Evolutionary conservation across 2,329 filamentous ascomycete species (phyloP).

Genomic region (Colletotrichum siamense): DNA sequence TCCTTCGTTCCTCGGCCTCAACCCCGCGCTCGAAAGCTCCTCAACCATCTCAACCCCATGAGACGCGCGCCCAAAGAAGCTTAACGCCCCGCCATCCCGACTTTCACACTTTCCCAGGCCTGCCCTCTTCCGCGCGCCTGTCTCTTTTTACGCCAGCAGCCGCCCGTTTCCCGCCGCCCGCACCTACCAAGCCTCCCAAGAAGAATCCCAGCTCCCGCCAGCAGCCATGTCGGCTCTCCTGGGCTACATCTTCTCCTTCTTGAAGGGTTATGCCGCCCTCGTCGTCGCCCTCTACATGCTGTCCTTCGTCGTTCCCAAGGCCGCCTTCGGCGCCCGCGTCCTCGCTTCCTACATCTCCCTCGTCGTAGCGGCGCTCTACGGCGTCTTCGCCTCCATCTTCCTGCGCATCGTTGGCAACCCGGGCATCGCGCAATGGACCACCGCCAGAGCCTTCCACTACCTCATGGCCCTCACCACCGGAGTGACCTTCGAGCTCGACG

Average conservation of each 20-base stretch:
- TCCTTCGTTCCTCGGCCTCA: slow-evolving; percentile 1
- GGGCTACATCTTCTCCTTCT: slow-evolving; percentile 49
- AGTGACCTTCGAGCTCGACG: slow-evolving; percentile 77
- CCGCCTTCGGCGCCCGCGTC: slow-evolving; percentile 72
- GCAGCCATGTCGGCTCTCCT: slow-evolving; percentile 41
- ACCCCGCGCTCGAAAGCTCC: slow-evolving; percentile 16
- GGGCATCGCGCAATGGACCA: slow-evolving; percentile 85
- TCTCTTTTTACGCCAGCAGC: slow-evolving; percentile 6
- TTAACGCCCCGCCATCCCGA: slow-evolving; percentile 15
- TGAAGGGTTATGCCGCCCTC: slow-evolving; percentile 56
- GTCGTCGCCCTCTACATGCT: slow-evolving; percentile 66
- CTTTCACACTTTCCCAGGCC: not conserved
- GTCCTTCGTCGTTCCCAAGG: slow-evolving; percentile 61
- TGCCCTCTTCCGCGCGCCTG: slow-evolving; percentile 8
- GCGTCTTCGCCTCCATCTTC: slow-evolving; percentile 74
- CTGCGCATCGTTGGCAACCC: slow-evolving; percentile 76
- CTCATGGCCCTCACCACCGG: slow-evolving; percentile 78
- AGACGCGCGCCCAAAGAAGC: slow-evolving; percentile 16
- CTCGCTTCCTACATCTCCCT: slow-evolving; percentile 71
- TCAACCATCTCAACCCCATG: slow-evolving; percentile 2
- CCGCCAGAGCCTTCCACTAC: slow-evolving; percentile 80
- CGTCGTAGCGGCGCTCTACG: slow-evolving; percentile 69
- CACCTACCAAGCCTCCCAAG: not conserved
- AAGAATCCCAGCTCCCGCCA: not conserved
- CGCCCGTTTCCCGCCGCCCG: not conserved